These are phyloP conservation scores for Colletotrichum higginsianum DNA, from an alignment of 2,329 filamentous ascomycete genomes.

Conservation along the genomic window DNA sequence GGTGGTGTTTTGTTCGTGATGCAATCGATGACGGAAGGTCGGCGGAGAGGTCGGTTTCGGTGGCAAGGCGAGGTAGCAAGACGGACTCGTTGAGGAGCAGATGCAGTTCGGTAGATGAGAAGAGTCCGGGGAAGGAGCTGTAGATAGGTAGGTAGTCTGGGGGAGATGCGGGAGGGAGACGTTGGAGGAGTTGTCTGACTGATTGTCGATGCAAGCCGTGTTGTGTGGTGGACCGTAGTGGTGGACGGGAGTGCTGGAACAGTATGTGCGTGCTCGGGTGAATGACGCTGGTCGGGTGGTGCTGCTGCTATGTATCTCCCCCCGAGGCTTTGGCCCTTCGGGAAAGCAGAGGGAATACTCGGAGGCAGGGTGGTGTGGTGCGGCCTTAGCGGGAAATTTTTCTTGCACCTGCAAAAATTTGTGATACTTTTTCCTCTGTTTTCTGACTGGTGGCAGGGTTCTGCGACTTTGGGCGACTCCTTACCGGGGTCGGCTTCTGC, in stretches of 20 bases:
- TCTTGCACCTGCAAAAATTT: conserved; percentile 38
- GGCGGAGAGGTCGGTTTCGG: conserved; percentile 1
- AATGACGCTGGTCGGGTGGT: conserved; percentile 43
- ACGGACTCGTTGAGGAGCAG: conserved; percentile 37
- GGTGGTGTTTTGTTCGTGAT: conserved; percentile 3
- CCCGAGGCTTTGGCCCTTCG: conserved; percentile 14
- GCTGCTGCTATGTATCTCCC: conserved; percentile 23
- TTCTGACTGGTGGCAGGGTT: conserved; percentile 17
- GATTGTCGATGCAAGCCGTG: conserved; percentile 17
- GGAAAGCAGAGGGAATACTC: conserved; percentile 33
- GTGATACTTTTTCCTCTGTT: conserved; percentile 20
- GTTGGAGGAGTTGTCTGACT: conserved; percentile 17
- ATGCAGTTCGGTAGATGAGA: conserved; percentile 16
- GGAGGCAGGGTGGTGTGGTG: conserved; percentile 36
- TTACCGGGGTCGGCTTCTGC: conserved; percentile 17
- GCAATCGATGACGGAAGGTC: conserved; percentile 18
- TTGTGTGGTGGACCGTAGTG: conserved; percentile 19
- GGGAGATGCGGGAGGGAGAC: conserved; percentile 17
- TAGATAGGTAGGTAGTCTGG: conserved; percentile 9
- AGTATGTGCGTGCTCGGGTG: conserved; percentile 28
- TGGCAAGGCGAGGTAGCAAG: not conserved
- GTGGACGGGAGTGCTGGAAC: not conserved
- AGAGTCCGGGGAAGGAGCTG: conserved; percentile 29
- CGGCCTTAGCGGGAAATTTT: conserved; percentile 40
- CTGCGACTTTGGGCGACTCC: conserved; percentile 27